Base-by-base conservation (phyloP, 768 basidiomycete genomes). In the Lentinula detonsa region DNA sequence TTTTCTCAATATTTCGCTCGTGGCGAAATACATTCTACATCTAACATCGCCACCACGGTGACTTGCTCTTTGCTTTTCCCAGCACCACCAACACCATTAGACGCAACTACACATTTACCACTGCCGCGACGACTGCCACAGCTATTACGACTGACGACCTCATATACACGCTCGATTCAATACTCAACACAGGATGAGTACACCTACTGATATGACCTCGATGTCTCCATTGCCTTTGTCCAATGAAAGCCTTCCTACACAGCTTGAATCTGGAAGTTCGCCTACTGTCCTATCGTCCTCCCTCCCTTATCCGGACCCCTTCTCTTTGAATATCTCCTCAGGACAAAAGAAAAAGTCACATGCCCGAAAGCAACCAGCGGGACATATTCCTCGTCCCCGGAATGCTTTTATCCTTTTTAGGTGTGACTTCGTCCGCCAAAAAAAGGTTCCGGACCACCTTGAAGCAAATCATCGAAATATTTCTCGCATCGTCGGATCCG, bases 351-450 rank as follows among this genome's bases (percentile, higher is more conserved):
- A 78, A 65, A 82, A 81, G 65, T 79, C 79, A 7, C 82, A 84
- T 64, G 76, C 80, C 1, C 73, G 76, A 45, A 80, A 79, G 45
- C 80, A 78, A 57, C 78, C 81, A 1, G 59, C 67, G 4, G 80
- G 75, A 5, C 89, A 90, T 67, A 81, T 90, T 42, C 85, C 86
- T 16, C 83, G 90, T 31, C 88, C 89, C 0, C 76, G 85, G 15
- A 91, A 91, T 70, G 85, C 89, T 0, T 92, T 92, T 73, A 90
- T 92, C 64, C 80, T 91, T 63, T 92, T 90, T 69, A 81, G 90
- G 45, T 88, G 84, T 68, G 84, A 90, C 68, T 85, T 89, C 57
- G 84, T 88, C 15, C 79, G 83, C 55, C 83, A 87, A 63, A 78
- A 84, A 57, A 79, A 83, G 62, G 75, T 82, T 51, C 83, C 86